Evolutionary conservation across 1,139 yeast genomes (phyloP).

Genomic region (Candida sp.): DNA sequence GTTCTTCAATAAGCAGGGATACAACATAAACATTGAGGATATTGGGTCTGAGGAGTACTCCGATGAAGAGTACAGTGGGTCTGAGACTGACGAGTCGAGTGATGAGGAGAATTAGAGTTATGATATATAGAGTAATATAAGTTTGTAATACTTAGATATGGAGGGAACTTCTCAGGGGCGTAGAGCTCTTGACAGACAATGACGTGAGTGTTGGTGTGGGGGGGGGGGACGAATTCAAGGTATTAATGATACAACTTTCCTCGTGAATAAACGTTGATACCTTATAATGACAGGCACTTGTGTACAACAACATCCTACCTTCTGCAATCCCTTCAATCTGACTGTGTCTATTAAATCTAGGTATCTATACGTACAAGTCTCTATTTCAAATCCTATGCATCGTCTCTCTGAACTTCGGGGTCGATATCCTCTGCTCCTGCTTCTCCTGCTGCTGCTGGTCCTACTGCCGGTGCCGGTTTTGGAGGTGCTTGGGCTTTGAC

Average conservation of each 20-base stretch:
- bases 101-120: not conserved
- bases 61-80: constrained; percentile 12
- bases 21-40: constrained; percentile 61
- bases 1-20: constrained; percentile 61
- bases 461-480: not conserved
- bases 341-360: too few relatives aligned
- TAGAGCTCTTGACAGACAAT: too few relatives aligned
- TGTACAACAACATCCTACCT: too few relatives aligned
- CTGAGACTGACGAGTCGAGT: not conserved
- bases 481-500: not conserved
- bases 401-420: not conserved
- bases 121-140: not conserved
- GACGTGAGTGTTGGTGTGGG: too few relatives aligned
- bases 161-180: too few relatives aligned
- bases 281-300: too few relatives aligned
- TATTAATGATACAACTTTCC: too few relatives aligned
- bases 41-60: constrained; percentile 30
- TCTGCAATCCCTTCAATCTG: too few relatives aligned
- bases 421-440: not conserved
- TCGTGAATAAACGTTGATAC: too few relatives aligned
- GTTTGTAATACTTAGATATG: not conserved
- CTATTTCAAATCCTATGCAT: not conserved
- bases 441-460: not conserved
- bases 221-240: too few relatives aligned
- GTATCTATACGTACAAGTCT: not conserved